A percentile compares a stretch with the other conserved stretches of the same genome.
Conservation (phyloP, 164 flowering plant genomes). For the Macadamia tetraphylla region DNA sequence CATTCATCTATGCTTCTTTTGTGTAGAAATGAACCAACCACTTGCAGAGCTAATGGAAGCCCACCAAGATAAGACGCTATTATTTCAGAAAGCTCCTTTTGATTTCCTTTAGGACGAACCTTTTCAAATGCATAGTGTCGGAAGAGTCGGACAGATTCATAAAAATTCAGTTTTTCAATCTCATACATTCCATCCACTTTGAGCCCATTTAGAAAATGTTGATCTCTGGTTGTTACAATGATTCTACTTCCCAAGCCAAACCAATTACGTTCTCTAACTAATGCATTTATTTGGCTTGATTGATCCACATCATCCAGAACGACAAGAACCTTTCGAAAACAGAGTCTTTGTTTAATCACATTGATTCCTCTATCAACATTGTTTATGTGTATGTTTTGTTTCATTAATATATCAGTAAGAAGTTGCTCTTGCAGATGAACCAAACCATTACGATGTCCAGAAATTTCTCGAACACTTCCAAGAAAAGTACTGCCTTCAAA, state of each 20-base stretch:
- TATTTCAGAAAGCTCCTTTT: not conserved
- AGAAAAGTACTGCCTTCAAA: constrained; percentile 10
- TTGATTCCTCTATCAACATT: constrained; percentile 5
- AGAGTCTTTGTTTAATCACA: not conserved
- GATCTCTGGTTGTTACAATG: no score
- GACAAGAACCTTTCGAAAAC: not conserved
- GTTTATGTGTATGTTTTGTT: not conserved
- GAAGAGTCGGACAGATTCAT: not conserved
- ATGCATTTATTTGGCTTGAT: not conserved
- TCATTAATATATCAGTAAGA: not conserved
- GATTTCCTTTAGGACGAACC: not conserved
- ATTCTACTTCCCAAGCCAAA: no score
- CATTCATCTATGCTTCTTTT: not conserved
- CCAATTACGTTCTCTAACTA: not conserved
- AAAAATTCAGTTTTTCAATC: not conserved
- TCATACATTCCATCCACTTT: no score
- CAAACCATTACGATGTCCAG: not conserved
- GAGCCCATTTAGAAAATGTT: no score
- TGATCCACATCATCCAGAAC: constrained; percentile 1
- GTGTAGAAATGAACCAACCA: not conserved
- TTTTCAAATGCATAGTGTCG: not conserved
- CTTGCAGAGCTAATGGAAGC: not conserved
- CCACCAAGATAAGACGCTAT: not conserved
- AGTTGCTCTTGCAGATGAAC: not conserved
- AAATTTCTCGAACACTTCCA: constrained; percentile 5